phyloP scores from a whole-genome alignment of 768 basidiomycete genomes.

The Gloeophyllum trabeum region DNA sequence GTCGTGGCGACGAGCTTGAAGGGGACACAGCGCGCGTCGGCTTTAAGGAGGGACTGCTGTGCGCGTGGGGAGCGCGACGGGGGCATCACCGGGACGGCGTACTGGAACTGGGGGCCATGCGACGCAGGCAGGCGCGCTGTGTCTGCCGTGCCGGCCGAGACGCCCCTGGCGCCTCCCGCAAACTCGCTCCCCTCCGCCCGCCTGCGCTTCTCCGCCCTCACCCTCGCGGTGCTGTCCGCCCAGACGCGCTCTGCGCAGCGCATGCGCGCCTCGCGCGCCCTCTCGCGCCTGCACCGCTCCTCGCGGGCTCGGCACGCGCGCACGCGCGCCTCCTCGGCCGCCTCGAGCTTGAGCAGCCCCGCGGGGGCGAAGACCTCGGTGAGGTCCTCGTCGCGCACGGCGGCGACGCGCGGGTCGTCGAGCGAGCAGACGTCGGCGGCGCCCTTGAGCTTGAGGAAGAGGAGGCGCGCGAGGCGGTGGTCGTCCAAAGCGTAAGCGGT shows the following conservation, averaged over 20 bases:
- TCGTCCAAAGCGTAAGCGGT: constrained; percentile 58
- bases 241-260: constrained; percentile 15
- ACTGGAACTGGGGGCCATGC: constrained; percentile 1
- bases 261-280: constrained; percentile 18
- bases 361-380: constrained; percentile 24
- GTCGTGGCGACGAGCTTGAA: constrained; percentile 45
- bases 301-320: constrained; percentile 23
- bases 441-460: constrained; percentile 50
- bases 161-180: constrained; percentile 8
- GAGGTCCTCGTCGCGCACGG: constrained; percentile 41
- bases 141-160: constrained; percentile 13
- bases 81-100: constrained; percentile 21
- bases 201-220: constrained; percentile 10
- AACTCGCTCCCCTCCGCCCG: constrained; percentile 13
- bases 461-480: constrained; percentile 53
- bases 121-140: constrained; percentile 6
- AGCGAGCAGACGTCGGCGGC: constrained; percentile 48
- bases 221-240: constrained; percentile 16
- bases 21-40: constrained; percentile 18
- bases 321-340: constrained; percentile 26
- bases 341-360: constrained; percentile 28
- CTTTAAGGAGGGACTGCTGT: constrained; percentile 16
- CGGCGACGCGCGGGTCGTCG: constrained; percentile 51
- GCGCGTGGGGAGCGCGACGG: constrained; percentile 19
- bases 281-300: constrained; percentile 19